These are phyloP conservation scores for Yarrowia hollandica DNA, from an alignment of 805 yeast species.

Conservation along the genomic window DNA sequence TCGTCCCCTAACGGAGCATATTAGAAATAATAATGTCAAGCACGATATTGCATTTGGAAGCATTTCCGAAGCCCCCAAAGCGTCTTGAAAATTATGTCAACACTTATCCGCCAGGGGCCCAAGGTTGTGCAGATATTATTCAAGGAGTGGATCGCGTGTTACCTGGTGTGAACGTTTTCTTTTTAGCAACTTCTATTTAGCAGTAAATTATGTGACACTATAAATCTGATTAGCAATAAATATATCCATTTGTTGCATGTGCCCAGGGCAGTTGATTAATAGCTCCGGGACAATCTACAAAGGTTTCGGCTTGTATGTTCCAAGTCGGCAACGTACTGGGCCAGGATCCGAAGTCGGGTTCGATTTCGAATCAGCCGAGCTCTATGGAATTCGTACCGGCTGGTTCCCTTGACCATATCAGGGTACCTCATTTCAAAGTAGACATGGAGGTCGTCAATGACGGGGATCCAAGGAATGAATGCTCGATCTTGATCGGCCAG, in stretches of 20 bases:
- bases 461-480: conserved; percentile 35
- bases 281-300: conserved; percentile 7
- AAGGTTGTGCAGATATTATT: neutral
- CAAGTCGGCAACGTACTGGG: conserved; percentile 29
- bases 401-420: conserved; percentile 29
- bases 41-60: neutral
- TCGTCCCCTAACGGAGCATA: neutral
- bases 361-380: conserved; percentile 35
- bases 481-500: conserved; percentile 35
- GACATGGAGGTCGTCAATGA: conserved; percentile 33
- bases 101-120: no score
- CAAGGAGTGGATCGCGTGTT: no score
- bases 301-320: conserved; percentile 10
- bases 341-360: conserved; percentile 31
- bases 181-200: no score
- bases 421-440: conserved; percentile 34
- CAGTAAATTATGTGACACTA: neutral
- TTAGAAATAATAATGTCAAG: neutral
- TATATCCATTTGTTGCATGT: no score
- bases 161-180: no score
- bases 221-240: conserved; percentile 13
- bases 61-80: neutral
- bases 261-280: no score
- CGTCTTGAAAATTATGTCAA: no score
- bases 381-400: conserved; percentile 32